Percentiles rank a stretch among this genome's conserved stretches.
Evolutionary conservation across 139 green algal species (phyloP).

Genomic region (Coelastrella sp.): DNA sequence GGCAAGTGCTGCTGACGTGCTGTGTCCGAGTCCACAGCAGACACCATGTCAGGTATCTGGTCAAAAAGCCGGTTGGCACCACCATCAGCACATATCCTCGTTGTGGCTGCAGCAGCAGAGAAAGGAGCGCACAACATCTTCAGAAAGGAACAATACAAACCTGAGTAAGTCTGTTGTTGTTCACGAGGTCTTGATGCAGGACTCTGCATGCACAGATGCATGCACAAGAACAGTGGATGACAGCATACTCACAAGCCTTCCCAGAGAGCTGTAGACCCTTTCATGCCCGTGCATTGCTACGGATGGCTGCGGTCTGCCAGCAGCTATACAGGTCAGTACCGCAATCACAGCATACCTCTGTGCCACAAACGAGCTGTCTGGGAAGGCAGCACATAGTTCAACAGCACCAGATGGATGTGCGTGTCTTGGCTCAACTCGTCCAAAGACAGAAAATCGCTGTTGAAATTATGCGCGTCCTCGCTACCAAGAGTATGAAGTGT

Average conservation of each 20-base stretch:
- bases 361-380: constrained; percentile 54
- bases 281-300: too few species aligned
- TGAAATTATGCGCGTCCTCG: background rate
- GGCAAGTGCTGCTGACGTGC: constrained; percentile 30
- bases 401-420: constrained; percentile 58
- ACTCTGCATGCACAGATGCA: too few species aligned
- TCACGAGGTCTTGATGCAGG: too few species aligned
- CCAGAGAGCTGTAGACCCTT: too few species aligned
- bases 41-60: constrained; percentile 68
- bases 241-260: too few species aligned
- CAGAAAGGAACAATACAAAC: too few species aligned
- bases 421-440: background rate
- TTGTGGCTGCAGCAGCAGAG: constrained; percentile 62
- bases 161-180: too few species aligned
- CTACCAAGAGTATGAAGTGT: background rate
- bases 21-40: constrained; percentile 25
- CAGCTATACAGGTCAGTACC: background rate
- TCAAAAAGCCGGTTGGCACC: constrained; percentile 93
- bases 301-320: too few species aligned
- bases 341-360: constrained; percentile 50
- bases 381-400: constrained; percentile 63
- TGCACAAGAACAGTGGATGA: too few species aligned
- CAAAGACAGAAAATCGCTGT: constrained; percentile 32
- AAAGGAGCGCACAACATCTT: too few species aligned
- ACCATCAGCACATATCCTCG: constrained; percentile 91